A percentile compares a stretch with the other conserved stretches of the same genome.
phyloP scores from a whole-genome alignment of 2,329 filamentous ascomycete species.

The Incumbomyces lentus region DNA sequence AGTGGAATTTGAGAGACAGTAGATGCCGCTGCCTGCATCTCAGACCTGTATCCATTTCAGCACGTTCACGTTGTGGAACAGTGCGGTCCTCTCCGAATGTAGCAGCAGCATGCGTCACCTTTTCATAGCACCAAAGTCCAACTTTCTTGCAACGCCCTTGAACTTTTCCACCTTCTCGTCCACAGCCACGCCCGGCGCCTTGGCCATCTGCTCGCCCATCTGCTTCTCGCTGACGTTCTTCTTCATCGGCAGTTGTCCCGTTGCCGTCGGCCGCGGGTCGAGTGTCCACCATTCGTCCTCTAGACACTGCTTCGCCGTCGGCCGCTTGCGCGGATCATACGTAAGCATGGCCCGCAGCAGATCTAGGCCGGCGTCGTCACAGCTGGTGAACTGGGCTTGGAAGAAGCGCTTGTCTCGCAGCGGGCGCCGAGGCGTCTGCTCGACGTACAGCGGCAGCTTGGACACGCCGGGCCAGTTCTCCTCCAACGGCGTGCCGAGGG shows the following conservation, averaged over 20 bases:
- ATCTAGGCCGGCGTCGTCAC: slow-evolving; percentile 75
- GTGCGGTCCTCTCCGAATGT: too few species aligned
- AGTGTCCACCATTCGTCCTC: slow-evolving; percentile 77
- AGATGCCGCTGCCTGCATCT: too few species aligned
- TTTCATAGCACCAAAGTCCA: slow-evolving; percentile 55
- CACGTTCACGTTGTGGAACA: too few species aligned
- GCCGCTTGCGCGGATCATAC: slow-evolving; percentile 76
- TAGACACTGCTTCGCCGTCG: slow-evolving; percentile 66
- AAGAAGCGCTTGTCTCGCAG: slow-evolving; percentile 60
- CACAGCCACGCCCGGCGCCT: slow-evolving; percentile 56
- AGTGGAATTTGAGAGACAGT: too few species aligned
- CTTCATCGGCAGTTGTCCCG: slow-evolving; percentile 71
- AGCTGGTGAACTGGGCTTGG: slow-evolving; percentile 63
- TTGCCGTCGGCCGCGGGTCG: slow-evolving; percentile 71
- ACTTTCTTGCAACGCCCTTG: slow-evolving; percentile 68
- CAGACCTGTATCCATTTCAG: too few species aligned
- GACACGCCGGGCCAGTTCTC: slow-evolving; percentile 92
- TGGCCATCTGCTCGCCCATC: slow-evolving; percentile 72
- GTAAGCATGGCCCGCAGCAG: slow-evolving; percentile 74
- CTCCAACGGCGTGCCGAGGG: slow-evolving; percentile 82
- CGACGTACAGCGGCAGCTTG: slow-evolving; percentile 68
- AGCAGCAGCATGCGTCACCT: too few species aligned
- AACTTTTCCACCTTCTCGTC: slow-evolving; percentile 48
- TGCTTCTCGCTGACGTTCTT: slow-evolving; percentile 57
- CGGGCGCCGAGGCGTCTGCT: slow-evolving; percentile 46